phyloP scores from a whole-genome alignment of 345 rosid genomes.

The Firmiana major region DNA sequence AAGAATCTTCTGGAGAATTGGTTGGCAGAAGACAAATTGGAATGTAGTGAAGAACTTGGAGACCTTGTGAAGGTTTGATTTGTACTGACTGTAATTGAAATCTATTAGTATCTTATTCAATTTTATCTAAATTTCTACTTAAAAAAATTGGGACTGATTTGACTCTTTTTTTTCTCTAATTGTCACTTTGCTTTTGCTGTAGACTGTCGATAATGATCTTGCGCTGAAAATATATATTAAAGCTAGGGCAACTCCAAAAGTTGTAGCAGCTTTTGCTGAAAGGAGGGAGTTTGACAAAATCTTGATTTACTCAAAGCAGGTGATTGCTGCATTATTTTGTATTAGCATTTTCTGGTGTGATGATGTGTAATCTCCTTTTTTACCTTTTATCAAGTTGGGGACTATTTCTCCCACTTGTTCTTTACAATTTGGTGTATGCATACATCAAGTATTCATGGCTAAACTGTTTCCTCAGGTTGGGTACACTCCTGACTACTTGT shows the following conservation, averaged over 20 bases:
- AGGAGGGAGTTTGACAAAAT: slow-evolving; percentile 96
- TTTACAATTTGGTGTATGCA: slow-evolving; percentile 1
- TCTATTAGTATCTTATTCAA: background rate
- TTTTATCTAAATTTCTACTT: slow-evolving; percentile 1
- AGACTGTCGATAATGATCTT: slow-evolving; percentile 99
- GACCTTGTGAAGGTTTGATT: slow-evolving; percentile 94
- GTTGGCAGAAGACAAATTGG: slow-evolving; percentile 98
- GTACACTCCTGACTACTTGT: slow-evolving; percentile 93
- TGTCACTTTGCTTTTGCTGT: slow-evolving; percentile 25
- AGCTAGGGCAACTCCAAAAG: slow-evolving; percentile 97
- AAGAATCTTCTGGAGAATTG: slow-evolving; percentile 95
- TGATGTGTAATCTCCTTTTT: background rate
- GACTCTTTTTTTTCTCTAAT: slow-evolving; percentile 9
- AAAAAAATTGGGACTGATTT: background rate
- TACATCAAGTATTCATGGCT: slow-evolving; percentile 7
- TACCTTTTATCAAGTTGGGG: background rate
- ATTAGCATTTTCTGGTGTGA: background rate
- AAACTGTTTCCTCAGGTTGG: slow-evolving; percentile 63
- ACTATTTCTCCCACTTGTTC: background rate
- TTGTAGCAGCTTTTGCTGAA: slow-evolving; percentile 99
- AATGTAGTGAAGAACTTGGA: slow-evolving; percentile 98
- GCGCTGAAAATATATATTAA: slow-evolving; percentile 92
- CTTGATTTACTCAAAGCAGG: slow-evolving; percentile 92
- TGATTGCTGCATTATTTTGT: slow-evolving; percentile 16
- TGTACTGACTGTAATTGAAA: background rate